Evolutionary conservation across 768 basidiomycete species (phyloP), one percentile per base, ranked within the genome.

Genomic region (Russula lepida): DNA sequence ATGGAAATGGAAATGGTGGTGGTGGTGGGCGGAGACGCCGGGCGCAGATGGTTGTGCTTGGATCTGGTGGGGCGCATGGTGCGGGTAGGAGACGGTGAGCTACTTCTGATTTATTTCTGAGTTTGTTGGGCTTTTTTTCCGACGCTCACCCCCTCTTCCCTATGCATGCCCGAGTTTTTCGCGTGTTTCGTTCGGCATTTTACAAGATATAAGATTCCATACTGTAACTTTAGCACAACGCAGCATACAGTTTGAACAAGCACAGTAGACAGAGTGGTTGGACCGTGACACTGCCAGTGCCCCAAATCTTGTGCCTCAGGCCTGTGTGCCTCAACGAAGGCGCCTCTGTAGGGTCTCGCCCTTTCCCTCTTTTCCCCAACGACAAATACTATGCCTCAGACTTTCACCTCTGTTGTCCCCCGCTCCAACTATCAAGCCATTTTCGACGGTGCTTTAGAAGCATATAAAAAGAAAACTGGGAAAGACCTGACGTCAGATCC

Each of bases 11-110:
- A 12, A 28, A n/a, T 13, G n/a, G 6, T 6, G 75, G 78, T 19
- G 19, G 13, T 54, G 59, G 46, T 30, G 75, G 84, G 66, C 84
- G 81, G 77, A 86, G 84, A 74, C 77, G 81, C 57, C 76, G 79
- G 59, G 80, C 78, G 64, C 84, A 79, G 66, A 74, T 90, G 62
- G 84, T 92, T n/a, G 79, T 92, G 3, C 75, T 91, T 8, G 86
- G 89, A 0, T 77, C 86, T 39, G 82, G 84, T 15, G 86, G 89
- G 0, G 78, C 83, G 21, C 80, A 79, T 15, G 78, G 82, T 6
- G 52, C 69, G 54, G 76, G 84, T 64, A 75, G 84, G 62, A 79
- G 73, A 71, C 51, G 57, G 37, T 46, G 39, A 54, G 30, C 2
- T 19, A 44, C 19, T 23, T 12, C 21, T 4, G n/a, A 44, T 21